Conservation (phyloP, 2,329 filamentous ascomycete genomes). For the Neonectria sp. region DNA sequence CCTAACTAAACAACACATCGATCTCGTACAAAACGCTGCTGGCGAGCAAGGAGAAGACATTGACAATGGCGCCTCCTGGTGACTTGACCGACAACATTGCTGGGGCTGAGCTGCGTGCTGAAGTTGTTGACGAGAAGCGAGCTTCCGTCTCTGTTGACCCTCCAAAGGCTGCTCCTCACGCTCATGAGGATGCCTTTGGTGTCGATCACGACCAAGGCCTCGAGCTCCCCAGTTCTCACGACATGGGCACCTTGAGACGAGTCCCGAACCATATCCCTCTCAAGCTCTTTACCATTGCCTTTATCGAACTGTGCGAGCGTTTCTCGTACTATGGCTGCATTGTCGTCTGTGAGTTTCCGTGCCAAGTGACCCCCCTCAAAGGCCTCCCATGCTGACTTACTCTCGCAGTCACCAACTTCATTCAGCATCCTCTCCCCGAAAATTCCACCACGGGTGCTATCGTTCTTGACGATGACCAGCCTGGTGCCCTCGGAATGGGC, state of each 20-base stretch:
- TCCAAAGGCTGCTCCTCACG: not conserved
- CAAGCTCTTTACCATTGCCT: slow-evolving; percentile 74
- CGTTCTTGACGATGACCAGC: slow-evolving; percentile 51
- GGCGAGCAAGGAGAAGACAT: slow-evolving; percentile 2
- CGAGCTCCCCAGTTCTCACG: slow-evolving; percentile 49
- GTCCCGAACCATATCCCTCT: slow-evolving; percentile 72
- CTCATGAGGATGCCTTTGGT: slow-evolving; percentile 1
- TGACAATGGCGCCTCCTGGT: slow-evolving; percentile 49
- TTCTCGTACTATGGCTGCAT: slow-evolving; percentile 81
- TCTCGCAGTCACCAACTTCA: slow-evolving; percentile 71
- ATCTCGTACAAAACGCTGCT: slow-evolving; percentile 11
- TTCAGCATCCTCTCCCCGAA: slow-evolving; percentile 69
- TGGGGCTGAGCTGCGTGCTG: slow-evolving; percentile 47
- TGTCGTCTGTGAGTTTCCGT: slow-evolving; percentile 70
- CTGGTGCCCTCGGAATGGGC: slow-evolving; percentile 71
- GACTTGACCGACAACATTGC: slow-evolving; percentile 56
- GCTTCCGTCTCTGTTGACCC: slow-evolving; percentile 41
- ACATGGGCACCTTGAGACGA: slow-evolving; percentile 66
- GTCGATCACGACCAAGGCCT: slow-evolving; percentile 11
- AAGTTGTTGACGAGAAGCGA: slow-evolving; percentile 51
- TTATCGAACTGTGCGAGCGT: slow-evolving; percentile 80
- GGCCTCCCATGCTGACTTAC: slow-evolving; percentile 15
- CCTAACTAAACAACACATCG: not conserved
- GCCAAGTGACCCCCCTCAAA: not conserved
- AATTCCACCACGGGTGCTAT: slow-evolving; percentile 69